Conservation (phyloP, 306 rosid genomes). For the Gynostemma pentaphyllum region DNA sequence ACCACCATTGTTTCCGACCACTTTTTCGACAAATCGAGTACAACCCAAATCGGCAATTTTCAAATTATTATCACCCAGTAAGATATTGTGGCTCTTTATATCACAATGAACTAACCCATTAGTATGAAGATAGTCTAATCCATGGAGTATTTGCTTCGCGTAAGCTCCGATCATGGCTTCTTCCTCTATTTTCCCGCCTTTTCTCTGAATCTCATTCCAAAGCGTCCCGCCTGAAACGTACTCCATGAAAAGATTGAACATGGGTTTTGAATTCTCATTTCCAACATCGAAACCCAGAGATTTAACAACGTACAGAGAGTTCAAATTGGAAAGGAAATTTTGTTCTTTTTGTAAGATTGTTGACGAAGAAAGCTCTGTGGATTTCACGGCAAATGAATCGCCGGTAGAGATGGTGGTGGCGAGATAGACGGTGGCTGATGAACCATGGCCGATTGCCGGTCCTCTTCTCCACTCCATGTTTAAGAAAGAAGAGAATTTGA, state of each 20-base stretch:
- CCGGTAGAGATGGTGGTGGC: slow-evolving; percentile 17
- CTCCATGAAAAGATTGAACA: slow-evolving; percentile 38
- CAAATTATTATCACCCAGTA: slow-evolving; percentile 13
- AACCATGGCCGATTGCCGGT: slow-evolving; percentile 34
- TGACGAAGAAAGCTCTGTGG: slow-evolving; percentile 23
- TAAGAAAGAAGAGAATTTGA: neutral
- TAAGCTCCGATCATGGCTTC: slow-evolving; percentile 18
- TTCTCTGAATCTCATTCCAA: slow-evolving; percentile 20
- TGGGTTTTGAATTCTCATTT: neutral
- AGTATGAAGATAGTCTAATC: slow-evolving; percentile 31
- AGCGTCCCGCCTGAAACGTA: slow-evolving; percentile 32
- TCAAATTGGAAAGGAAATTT: slow-evolving; percentile 21
- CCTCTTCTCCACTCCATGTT: slow-evolving; percentile 38
- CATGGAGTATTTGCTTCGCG: slow-evolving; percentile 32
- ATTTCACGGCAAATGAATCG: slow-evolving; percentile 28
- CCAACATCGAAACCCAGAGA: slow-evolving; percentile 27
- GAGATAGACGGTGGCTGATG: slow-evolving; percentile 30
- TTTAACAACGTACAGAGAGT: slow-evolving; percentile 21
- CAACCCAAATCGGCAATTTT: slow-evolving; percentile 50
- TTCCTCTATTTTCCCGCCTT: slow-evolving; percentile 25
- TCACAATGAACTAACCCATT: slow-evolving; percentile 42
- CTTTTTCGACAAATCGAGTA: slow-evolving; percentile 21
- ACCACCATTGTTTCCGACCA: neutral
- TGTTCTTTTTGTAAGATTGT: slow-evolving; percentile 24
- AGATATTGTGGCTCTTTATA: slow-evolving; percentile 37